Evolutionary conservation across 164 flowering plant genomes (phyloP), one percentile per base, ranked within the genome.

Genomic region (Aristolochia fimbriata): DNA sequence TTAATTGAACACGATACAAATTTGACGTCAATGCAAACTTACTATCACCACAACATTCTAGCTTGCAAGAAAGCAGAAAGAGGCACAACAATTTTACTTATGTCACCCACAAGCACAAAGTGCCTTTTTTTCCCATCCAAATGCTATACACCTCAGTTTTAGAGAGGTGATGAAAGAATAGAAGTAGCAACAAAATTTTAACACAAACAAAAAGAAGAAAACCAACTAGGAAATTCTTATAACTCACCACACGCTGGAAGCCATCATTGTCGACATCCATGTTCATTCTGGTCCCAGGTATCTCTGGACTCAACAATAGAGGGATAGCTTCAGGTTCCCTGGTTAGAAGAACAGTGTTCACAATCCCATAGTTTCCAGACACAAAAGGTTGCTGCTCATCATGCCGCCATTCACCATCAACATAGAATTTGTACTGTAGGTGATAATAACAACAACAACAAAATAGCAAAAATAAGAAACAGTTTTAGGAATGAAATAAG

Each of bases 331-430:
- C 81, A 62, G 85, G 68, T 23, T 81, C 87, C 67, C 77, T 64
- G 17, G 84, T 57, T 67, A 85, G 64, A 27, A 74, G 53, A 48
- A 87, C 61, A 51, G 93, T 85, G 74, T 92, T 89, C 67, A 89
- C 96, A 22, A 75, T 65, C 58, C 96, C 98, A 74, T 78, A 83
- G 67, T 73, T 84, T 37, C 86, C 70, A 69, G 61, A 74, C 19
- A 72, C 76, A 68, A 20, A 71, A 52, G 85, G 89, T 23, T 77
- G 88, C 57, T 51, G 73, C 63, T 85, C 85, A 72, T 92, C 98
- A 71, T 92, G 87, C 30, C 83, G 74, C 96, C 94, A 91, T 72
- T 88, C 90, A 66, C 97, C 97, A 67, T 91, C 97, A 68, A 91
- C 94, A 68, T 72, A 74, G 68, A 86, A 91, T 73, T 91, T 91